These are phyloP conservation scores for Moesziomyces aphidis DNA, from an alignment of 1,284 basidiomycete species.

Conservation along the genomic window DNA sequence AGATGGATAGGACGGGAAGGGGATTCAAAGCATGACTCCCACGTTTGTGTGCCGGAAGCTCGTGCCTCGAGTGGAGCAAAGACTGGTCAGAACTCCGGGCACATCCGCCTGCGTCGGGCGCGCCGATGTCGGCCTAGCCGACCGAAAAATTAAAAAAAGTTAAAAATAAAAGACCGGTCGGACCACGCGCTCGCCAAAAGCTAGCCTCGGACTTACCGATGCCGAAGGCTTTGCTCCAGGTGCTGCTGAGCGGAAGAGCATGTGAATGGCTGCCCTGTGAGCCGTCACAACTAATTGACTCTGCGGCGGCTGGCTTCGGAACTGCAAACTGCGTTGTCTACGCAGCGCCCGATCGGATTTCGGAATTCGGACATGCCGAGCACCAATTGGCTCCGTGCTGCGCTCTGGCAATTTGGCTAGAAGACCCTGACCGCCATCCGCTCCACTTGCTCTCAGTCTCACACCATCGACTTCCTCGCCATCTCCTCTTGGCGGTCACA, in stretches of 20 bases:
- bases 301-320: neutral
- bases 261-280: too few relatives aligned
- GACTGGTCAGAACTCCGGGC: too few relatives aligned
- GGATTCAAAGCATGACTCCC: neutral
- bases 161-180: too few relatives aligned
- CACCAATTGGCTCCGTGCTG: neutral
- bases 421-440: neutral
- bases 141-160: too few relatives aligned
- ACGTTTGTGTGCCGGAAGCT: too few relatives aligned
- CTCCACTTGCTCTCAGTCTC: neutral
- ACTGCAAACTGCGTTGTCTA: neutral
- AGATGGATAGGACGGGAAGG: neutral
- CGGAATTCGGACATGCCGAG: slow-evolving; percentile 17
- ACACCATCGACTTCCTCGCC: neutral
- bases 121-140: too few relatives aligned
- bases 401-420: neutral
- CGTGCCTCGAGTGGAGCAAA: too few relatives aligned
- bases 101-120: too few relatives aligned
- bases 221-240: too few relatives aligned
- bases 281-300: neutral
- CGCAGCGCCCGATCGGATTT: neutral
- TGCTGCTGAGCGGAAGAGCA: too few relatives aligned
- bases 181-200: too few relatives aligned
- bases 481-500: neutral
- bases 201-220: too few relatives aligned